Percentiles rank a stretch among this genome's conserved stretches.
phyloP scores from a whole-genome alignment of 768 basidiomycete genomes.

The Mycena leptocephala region DNA sequence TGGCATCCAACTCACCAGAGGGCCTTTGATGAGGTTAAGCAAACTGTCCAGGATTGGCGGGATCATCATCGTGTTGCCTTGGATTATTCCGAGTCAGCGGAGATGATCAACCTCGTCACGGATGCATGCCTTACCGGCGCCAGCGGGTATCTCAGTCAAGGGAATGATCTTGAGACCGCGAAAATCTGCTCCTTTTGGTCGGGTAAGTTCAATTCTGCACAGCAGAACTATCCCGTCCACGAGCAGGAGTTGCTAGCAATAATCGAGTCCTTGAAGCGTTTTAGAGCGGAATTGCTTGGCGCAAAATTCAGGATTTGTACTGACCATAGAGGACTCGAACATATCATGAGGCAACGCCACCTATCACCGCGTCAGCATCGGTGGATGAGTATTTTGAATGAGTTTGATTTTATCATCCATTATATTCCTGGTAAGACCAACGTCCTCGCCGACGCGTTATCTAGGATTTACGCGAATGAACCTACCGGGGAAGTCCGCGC shows the following conservation, averaged over 20 bases:
- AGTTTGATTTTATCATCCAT: conserved; percentile 46
- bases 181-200: conserved; percentile 52
- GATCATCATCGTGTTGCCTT: conserved; percentile 43
- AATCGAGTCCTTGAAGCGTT: conserved; percentile 50
- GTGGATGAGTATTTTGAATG: conserved; percentile 51
- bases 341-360: conserved; percentile 49
- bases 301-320: conserved; percentile 47
- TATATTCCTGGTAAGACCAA: conserved; percentile 51
- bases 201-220: conserved; percentile 52
- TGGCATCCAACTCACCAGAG: conserved; percentile 48
- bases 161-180: conserved; percentile 43
- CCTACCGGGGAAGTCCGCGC: conserved; percentile 20
- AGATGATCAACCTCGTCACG: conserved; percentile 46
- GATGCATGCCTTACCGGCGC: conserved; percentile 52
- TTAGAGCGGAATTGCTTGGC: conserved; percentile 49
- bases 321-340: conserved; percentile 46
- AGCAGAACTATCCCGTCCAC: conserved; percentile 57
- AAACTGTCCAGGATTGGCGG: neutral
- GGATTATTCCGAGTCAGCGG: conserved; percentile 31
- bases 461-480: conserved; percentile 36
- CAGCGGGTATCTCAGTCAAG: conserved; percentile 46
- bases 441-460: conserved; percentile 49
- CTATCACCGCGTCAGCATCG: conserved; percentile 42
- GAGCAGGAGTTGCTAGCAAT: conserved; percentile 57
- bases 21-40: conserved; percentile 56